Conservation (phyloP, 495 filamentous ascomycete species). For the Penicillium goetzii region DNA sequence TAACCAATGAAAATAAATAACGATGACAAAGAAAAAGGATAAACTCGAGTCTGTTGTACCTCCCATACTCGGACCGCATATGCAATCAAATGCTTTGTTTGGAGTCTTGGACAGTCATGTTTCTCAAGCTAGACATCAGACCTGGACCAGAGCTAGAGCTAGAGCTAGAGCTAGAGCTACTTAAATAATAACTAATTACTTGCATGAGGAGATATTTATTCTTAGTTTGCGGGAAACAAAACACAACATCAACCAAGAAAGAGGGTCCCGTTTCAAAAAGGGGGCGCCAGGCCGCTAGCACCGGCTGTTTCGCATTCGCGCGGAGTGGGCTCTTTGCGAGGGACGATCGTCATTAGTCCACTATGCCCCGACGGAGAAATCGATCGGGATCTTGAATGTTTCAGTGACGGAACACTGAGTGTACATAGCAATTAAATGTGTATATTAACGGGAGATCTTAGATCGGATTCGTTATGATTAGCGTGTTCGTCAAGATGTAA, state of each 20-base stretch:
- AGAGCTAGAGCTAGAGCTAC: not conserved
- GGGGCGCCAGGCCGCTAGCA: not conserved
- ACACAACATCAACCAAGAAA: not conserved
- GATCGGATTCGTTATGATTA: not conserved
- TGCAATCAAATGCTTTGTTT: not conserved
- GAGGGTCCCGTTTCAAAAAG: conserved; percentile 20
- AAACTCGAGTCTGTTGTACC: too few species aligned
- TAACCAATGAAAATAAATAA: not conserved
- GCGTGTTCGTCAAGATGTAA: not conserved
- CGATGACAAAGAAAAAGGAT: not conserved
- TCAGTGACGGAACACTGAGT: not conserved
- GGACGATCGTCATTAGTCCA: conserved; percentile 29
- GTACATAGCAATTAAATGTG: not conserved
- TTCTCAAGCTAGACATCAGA: not conserved
- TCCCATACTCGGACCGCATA: not conserved
- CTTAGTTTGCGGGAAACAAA: not conserved
- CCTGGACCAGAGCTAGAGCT: too few species aligned
- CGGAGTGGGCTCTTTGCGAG: conserved; percentile 26
- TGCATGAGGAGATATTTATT: not conserved
- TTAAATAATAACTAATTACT: not conserved
- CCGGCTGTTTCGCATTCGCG: conserved; percentile 30
- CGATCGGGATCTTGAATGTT: not conserved
- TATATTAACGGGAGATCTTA: not conserved
- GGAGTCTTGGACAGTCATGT: not conserved
- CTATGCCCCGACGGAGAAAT: not conserved